Percentiles rank a stretch among this genome's conserved stretches.
Conservation (phyloP, 495 filamentous ascomycete genomes). For the Chaetomidium leptoderma region DNA sequence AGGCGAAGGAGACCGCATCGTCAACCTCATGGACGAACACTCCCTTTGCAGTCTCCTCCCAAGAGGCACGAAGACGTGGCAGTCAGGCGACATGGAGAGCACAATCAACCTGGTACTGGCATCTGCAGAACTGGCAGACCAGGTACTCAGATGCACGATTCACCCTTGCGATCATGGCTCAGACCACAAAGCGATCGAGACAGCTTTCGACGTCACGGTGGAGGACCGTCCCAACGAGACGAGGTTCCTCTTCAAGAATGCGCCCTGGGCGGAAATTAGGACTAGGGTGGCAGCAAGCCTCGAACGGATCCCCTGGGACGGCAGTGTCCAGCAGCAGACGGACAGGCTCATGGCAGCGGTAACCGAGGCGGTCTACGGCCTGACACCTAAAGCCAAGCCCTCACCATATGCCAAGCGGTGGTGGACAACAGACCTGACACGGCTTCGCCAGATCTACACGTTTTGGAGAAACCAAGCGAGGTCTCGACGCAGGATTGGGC, state of each 20-base stretch:
- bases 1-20: constrained; percentile 16
- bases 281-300: background rate
- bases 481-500: too few relatives aligned
- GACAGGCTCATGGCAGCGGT: background rate
- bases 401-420: too few relatives aligned
- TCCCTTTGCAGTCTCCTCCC: constrained; percentile 5
- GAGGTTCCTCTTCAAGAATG: background rate
- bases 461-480: too few relatives aligned
- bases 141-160: too few relatives aligned
- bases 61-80: background rate
- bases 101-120: background rate
- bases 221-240: too few relatives aligned
- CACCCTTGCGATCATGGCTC: background rate
- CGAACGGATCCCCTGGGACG: background rate
- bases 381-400: too few relatives aligned
- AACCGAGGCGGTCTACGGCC: too few relatives aligned
- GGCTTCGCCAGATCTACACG: too few relatives aligned
- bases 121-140: too few relatives aligned
- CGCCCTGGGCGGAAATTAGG: background rate
- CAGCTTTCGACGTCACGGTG: background rate
- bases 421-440: too few relatives aligned
- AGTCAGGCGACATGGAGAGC: too few relatives aligned
- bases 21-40: constrained; percentile 22
- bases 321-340: background rate
- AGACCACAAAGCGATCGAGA: background rate